Conservation (phyloP, 2,329 filamentous ascomycete species). For the Talaromyces sp. region DNA sequence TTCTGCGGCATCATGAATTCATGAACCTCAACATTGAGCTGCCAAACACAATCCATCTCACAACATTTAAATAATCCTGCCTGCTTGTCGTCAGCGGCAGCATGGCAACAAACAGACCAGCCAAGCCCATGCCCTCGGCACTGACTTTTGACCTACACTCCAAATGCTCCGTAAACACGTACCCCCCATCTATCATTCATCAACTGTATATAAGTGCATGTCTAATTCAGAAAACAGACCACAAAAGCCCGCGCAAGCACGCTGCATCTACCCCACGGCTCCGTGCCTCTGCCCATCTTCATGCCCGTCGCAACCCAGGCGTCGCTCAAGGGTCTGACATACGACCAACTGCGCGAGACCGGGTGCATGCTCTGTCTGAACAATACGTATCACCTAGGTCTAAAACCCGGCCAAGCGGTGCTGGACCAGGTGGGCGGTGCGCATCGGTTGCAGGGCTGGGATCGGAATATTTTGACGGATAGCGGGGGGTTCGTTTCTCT, state of each 20-base stretch:
- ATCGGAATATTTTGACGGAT: slow-evolving; percentile 84
- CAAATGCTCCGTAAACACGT: slow-evolving; percentile 67
- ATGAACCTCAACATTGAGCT: too few species aligned
- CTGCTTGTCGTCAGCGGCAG: neutral
- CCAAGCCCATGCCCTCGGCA: slow-evolving; percentile 49
- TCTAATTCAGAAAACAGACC: slow-evolving; percentile 52
- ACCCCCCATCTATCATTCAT: neutral
- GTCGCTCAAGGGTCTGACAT: slow-evolving; percentile 89
- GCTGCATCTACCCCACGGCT: slow-evolving; percentile 83
- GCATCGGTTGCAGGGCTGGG: slow-evolving; percentile 92
- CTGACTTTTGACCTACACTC: slow-evolving; percentile 74
- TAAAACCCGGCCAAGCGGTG: slow-evolving; percentile 89
- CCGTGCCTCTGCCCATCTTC: slow-evolving; percentile 86
- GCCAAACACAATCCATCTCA: neutral
- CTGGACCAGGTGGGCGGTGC: slow-evolving; percentile 85
- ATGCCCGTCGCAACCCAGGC: slow-evolving; percentile 99
- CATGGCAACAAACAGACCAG: neutral
- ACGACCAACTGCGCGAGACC: slow-evolving; percentile 83
- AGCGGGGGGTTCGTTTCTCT: slow-evolving; percentile 42
- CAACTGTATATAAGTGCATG: neutral
- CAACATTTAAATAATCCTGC: neutral
- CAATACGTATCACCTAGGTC: slow-evolving; percentile 93
- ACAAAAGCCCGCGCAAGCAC: slow-evolving; percentile 89
- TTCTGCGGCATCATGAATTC: too few species aligned
- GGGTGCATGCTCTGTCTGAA: slow-evolving; percentile 89